These are phyloP conservation scores for Ganoderma multipileum DNA, from an alignment of 1,284 basidiomycete species.

Conservation along the genomic window DNA sequence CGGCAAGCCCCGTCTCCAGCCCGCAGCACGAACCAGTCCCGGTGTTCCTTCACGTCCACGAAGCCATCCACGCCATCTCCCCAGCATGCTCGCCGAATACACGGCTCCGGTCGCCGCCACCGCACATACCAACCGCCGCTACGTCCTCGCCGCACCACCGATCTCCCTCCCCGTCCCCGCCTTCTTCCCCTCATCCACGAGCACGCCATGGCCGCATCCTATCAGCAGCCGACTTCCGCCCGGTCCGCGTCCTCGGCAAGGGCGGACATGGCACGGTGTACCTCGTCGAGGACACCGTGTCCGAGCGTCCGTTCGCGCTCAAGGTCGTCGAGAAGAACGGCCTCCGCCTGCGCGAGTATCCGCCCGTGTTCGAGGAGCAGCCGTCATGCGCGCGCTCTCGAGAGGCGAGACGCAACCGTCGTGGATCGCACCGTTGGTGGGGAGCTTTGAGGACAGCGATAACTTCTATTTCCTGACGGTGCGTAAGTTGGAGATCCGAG, in stretches of 20 bases:
- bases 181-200: conserved; percentile 12
- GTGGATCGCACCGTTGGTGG: conserved; percentile 30
- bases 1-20: neutral
- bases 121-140: neutral
- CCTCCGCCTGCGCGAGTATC: conserved; percentile 28
- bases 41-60: conserved; percentile 7
- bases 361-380: conserved; percentile 33
- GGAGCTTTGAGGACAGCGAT: conserved; percentile 37
- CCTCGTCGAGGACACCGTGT: conserved; percentile 34
- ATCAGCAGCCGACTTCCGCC: conserved; percentile 32
- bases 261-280: conserved; percentile 39
- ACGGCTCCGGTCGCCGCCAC: neutral
- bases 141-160: neutral
- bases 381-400: conserved; percentile 20
- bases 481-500: neutral
- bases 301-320: conserved; percentile 32
- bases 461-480: conserved; percentile 43
- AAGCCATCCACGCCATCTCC: conserved; percentile 15
- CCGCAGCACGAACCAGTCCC: conserved; percentile 1
- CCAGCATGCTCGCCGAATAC: conserved; percentile 6
- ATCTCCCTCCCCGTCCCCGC: conserved; percentile 15
- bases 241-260: conserved; percentile 34
- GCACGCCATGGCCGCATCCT: neutral
- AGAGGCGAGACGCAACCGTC: neutral
- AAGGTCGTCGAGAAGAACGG: conserved; percentile 39